Evolutionary conservation across 2,329 filamentous ascomycete species (phyloP).

Genomic region (Penicillium sp.): DNA sequence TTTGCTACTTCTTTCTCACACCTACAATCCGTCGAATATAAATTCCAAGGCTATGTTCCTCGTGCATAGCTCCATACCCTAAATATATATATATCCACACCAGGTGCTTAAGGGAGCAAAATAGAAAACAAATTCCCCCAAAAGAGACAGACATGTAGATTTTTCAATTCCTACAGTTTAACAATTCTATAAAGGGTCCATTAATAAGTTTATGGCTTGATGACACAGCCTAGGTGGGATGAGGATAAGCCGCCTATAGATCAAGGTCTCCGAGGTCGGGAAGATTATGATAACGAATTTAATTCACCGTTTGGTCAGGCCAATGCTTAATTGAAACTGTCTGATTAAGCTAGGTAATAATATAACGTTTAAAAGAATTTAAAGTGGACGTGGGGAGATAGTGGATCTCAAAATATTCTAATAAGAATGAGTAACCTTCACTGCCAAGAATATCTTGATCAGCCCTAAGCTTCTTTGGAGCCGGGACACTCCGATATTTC

Average conservation of each 20-base stretch:
- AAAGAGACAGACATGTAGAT: not conserved
- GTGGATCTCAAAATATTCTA: not conserved
- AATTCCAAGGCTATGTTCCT: too few relatives aligned
- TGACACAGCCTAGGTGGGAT: not conserved
- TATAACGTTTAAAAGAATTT: not conserved
- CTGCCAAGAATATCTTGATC: not conserved
- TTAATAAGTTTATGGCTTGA: not conserved
- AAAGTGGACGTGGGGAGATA: not conserved
- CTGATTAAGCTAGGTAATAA: not conserved
- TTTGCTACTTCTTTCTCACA: not conserved
- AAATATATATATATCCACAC: not conserved
- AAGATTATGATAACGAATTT: not conserved
- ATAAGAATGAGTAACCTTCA: constrained; percentile 2
- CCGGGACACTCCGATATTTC: not conserved
- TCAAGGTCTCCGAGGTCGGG: not conserved
- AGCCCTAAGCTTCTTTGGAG: not conserved
- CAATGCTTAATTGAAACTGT: not conserved
- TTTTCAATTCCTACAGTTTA: too few relatives aligned
- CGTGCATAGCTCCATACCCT: not conserved
- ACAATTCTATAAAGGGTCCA: not conserved
- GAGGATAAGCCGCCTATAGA: not conserved
- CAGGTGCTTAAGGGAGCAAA: too few relatives aligned
- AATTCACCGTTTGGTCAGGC: too few relatives aligned
- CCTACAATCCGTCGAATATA: not conserved
- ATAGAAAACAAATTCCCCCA: not conserved